phyloP scores from a whole-genome alignment of 345 rosid genomes.

The Pistacia integerrima region DNA sequence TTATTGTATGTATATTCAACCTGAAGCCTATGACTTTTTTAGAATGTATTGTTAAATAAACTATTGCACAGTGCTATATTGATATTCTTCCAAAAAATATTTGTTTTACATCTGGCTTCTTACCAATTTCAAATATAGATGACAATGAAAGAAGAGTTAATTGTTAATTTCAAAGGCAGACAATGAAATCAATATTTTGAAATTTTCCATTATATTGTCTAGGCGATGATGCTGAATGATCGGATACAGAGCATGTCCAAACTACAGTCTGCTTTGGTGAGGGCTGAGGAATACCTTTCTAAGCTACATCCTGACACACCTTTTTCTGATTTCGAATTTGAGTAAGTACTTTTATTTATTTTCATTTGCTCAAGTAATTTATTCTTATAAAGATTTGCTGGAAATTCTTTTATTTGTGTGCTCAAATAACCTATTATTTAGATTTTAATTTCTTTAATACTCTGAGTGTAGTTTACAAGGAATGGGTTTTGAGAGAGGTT shows the following conservation, averaged over 20 bases:
- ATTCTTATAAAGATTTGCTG: neutral
- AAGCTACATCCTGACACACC: slow-evolving; percentile 46
- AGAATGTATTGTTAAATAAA: neutral
- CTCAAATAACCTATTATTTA: neutral
- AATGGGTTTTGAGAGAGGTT: slow-evolving; percentile 65
- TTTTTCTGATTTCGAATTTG: slow-evolving; percentile 53
- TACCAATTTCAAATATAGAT: neutral
- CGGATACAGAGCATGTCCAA: slow-evolving; percentile 39
- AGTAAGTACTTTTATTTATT: slow-evolving; percentile 32
- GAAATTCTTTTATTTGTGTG: neutral
- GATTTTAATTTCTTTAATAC: slow-evolving; percentile 2
- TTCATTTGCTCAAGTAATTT: neutral
- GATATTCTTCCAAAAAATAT: neutral
- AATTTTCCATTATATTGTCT: slow-evolving; percentile 13
- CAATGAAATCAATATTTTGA: neutral
- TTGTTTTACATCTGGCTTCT: neutral
- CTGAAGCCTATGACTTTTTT: neutral
- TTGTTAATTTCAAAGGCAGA: neutral
- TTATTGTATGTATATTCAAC: neutral
- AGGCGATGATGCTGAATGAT: slow-evolving; percentile 69
- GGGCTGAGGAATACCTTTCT: slow-evolving; percentile 57
- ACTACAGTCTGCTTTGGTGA: slow-evolving; percentile 55
- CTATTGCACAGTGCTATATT: neutral
- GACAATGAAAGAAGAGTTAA: neutral
- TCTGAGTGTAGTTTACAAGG: slow-evolving; percentile 41